phyloP scores from a whole-genome alignment of 768 basidiomycete species.

The Favolaschia claudopus region DNA sequence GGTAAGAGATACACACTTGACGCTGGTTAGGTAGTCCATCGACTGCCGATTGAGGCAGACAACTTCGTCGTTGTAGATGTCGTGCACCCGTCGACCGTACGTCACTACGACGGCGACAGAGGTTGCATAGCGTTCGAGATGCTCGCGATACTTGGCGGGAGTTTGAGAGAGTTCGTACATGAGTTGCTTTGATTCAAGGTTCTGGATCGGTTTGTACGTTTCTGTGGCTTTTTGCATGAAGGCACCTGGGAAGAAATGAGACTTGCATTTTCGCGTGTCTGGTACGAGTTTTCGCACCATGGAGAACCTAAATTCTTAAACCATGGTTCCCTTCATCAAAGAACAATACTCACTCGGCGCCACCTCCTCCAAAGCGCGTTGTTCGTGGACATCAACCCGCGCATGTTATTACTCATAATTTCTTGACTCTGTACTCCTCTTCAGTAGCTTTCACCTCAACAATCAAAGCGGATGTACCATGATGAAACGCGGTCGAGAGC shows the following conservation, averaged over 20 bases:
- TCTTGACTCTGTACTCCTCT: conserved; percentile 42
- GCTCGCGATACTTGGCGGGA: conserved; percentile 45
- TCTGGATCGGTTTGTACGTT: conserved; percentile 54
- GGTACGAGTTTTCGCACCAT: conserved; percentile 30
- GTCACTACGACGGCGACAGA: conserved; percentile 53
- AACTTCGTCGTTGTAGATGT: conserved; percentile 54
- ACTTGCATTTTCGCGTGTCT: background rate
- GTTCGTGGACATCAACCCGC: conserved; percentile 54
- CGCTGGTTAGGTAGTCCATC: conserved; percentile 30
- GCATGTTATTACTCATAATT: conserved; percentile 53
- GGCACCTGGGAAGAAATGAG: background rate
- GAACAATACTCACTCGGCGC: conserved; percentile 45
- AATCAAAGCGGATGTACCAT: conserved; percentile 40
- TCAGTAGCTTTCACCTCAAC: background rate
- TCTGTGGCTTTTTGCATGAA: conserved; percentile 43
- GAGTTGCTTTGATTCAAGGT: conserved; percentile 53
- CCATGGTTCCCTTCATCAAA: background rate
- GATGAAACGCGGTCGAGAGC: conserved; percentile 55
- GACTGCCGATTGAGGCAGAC: conserved; percentile 35
- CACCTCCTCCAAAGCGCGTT: conserved; percentile 55
- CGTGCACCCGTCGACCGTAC: conserved; percentile 49
- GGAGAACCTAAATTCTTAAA: conserved; percentile 44
- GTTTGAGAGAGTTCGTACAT: conserved; percentile 49
- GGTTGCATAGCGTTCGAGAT: conserved; percentile 46
- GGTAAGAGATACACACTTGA: conserved; percentile 37